phyloP scores from a whole-genome alignment of 1,284 basidiomycete genomes.

The Ustilago curta region DNA sequence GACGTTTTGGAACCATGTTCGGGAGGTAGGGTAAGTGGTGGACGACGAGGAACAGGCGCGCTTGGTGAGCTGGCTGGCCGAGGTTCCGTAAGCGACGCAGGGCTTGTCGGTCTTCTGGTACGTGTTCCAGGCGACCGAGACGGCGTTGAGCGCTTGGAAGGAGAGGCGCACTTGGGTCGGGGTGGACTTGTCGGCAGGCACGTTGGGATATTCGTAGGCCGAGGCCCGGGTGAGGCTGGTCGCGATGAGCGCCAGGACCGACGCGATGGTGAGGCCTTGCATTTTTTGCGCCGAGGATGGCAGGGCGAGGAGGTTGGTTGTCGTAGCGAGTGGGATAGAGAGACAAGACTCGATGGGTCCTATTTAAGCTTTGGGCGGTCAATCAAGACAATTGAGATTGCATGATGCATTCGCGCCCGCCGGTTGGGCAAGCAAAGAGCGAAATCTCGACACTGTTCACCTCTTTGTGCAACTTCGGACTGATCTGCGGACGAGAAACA shows the following conservation, averaged over 20 bases:
- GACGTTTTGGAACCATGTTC: constrained; percentile 57
- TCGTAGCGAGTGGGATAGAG: not conserved
- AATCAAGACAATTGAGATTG: too few species aligned
- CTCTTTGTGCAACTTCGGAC: not conserved
- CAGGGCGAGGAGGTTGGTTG: not conserved
- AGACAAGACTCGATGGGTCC: too few species aligned
- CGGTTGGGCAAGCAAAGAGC: too few species aligned
- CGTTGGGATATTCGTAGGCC: constrained; percentile 32
- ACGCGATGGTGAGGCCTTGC: constrained; percentile 17
- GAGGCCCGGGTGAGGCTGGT: not conserved
- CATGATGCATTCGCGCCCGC: not conserved
- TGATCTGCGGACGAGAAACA: constrained; percentile 1
- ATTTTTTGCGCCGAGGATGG: constrained; percentile 12
- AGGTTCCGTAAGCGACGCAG: constrained; percentile 47
- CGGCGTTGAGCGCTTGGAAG: constrained; percentile 37
- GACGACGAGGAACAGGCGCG: constrained; percentile 40
- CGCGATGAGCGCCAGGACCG: constrained; percentile 18
- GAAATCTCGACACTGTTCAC: not conserved
- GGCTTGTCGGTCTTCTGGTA: constrained; percentile 36
- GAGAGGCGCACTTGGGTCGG: constrained; percentile 50
- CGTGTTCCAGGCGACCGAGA: constrained; percentile 59
- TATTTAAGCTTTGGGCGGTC: constrained; percentile 6
- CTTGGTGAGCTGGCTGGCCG: constrained; percentile 11
- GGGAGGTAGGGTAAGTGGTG: constrained; percentile 52
- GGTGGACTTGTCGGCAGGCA: constrained; percentile 52